These are phyloP conservation scores for Rhodotorula sp. DNA, from an alignment of 1,284 basidiomycete genomes.

Conservation along the genomic window DNA sequence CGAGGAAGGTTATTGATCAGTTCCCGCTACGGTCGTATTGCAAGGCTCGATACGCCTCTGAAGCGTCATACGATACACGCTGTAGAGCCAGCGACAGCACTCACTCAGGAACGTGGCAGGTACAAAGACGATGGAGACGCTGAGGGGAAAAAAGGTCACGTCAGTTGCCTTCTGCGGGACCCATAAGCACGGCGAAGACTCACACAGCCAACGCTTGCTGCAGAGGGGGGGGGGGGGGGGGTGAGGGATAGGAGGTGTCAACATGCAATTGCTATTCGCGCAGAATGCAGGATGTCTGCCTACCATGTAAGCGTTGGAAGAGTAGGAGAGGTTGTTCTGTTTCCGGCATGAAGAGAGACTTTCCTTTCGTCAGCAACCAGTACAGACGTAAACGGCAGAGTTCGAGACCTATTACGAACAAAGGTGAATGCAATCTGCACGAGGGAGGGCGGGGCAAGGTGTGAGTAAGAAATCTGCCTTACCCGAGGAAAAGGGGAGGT, in stretches of 20 bases:
- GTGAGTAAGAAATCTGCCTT: too few relatives aligned
- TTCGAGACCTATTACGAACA: not conserved
- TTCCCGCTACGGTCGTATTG: too few relatives aligned
- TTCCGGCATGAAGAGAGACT: too few relatives aligned
- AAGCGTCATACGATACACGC: too few relatives aligned
- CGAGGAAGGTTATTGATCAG: not conserved
- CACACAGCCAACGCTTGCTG: conserved; percentile 20
- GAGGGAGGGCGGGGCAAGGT: too few relatives aligned
- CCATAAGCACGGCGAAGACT: not conserved
- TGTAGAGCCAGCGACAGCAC: not conserved
- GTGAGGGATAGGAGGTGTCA: not conserved
- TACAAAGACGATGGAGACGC: conserved; percentile 65
- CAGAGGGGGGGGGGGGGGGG: too few relatives aligned
- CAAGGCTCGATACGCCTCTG: too few relatives aligned
- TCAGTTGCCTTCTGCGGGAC: not conserved
- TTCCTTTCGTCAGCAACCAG: too few relatives aligned
- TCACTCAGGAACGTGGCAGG: conserved; percentile 60
- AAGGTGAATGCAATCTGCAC: conserved; percentile 3
- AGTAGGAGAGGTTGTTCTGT: conserved; percentile 51
- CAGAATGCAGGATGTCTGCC: not conserved
- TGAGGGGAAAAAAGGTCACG: not conserved
- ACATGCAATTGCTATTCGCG: not conserved
- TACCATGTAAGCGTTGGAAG: conserved; percentile 19
- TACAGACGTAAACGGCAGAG: not conserved
- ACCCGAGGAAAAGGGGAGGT: too few relatives aligned